phyloP scores from a whole-genome alignment of 2,329 filamentous ascomycete species.

The Amphichorda felina region DNA sequence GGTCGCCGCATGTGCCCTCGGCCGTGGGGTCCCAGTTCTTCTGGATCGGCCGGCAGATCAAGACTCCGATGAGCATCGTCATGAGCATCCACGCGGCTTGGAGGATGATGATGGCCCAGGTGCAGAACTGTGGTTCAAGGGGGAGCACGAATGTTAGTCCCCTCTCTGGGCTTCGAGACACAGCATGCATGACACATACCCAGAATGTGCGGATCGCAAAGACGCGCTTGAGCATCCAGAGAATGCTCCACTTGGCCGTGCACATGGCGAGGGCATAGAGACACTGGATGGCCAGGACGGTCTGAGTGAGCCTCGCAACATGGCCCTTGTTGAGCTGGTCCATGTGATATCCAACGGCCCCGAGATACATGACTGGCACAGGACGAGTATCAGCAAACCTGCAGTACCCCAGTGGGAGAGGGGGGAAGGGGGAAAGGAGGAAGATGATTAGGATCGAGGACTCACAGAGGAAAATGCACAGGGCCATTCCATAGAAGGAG shows the following conservation, averaged over 20 bases:
- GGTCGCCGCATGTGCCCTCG: slow-evolving; percentile 21
- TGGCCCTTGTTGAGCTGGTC: slow-evolving; percentile 5
- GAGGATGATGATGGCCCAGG: slow-evolving; percentile 16
- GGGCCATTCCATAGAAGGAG: slow-evolving; percentile 6
- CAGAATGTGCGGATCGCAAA: slow-evolving; percentile 5
- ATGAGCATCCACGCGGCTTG: slow-evolving; percentile 15
- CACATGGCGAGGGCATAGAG: slow-evolving; percentile 7
- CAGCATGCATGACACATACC: slow-evolving; percentile 2
- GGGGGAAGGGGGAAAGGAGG: no score
- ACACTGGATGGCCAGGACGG: slow-evolving; percentile 7
- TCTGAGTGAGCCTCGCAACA: slow-evolving; percentile 7
- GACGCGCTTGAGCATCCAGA: slow-evolving; percentile 8
- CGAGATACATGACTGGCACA: slow-evolving; percentile 6
- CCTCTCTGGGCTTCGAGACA: not conserved
- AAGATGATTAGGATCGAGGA: not conserved
- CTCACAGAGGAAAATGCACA: slow-evolving; percentile 6
- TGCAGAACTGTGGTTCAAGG: slow-evolving; percentile 13
- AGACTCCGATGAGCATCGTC: slow-evolving; percentile 13
- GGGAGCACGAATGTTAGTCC: not conserved
- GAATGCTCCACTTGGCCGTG: slow-evolving; percentile 8
- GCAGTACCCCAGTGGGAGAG: no score
- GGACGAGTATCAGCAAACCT: no score
- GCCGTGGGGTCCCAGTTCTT: slow-evolving; percentile 14
- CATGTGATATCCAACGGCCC: slow-evolving; percentile 7
- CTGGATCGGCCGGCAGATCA: slow-evolving; percentile 13